phyloP scores from a whole-genome alignment of 1,284 basidiomycete genomes.

The Tilletia walkeri region DNA sequence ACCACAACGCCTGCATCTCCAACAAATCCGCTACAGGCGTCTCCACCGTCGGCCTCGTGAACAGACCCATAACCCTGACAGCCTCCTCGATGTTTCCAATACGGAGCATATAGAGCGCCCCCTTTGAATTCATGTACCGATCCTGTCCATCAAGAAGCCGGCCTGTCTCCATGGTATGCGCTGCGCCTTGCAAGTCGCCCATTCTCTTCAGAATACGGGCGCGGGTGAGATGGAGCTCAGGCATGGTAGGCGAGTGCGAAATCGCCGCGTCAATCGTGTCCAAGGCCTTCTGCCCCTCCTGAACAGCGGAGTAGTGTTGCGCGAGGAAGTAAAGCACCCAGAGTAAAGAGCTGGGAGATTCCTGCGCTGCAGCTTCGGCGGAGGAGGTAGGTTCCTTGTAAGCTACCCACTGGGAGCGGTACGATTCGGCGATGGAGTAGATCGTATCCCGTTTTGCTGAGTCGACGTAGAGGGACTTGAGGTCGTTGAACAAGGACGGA shows the following conservation, averaged over 20 bases:
- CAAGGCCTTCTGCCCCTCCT: conserved; percentile 62
- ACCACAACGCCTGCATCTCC: conserved; percentile 93
- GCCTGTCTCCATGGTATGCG: conserved; percentile 76
- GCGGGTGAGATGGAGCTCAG: conserved; percentile 81
- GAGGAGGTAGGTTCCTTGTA: background rate
- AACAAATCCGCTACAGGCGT: conserved; percentile 78
- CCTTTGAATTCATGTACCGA: conserved; percentile 90
- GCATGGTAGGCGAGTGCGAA: conserved; percentile 85
- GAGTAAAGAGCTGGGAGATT: conserved; percentile 80
- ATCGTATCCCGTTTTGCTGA: conserved; percentile 67
- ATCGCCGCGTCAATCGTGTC: conserved; percentile 68
- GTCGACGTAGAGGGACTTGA: conserved; percentile 80
- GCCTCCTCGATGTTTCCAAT: conserved; percentile 66
- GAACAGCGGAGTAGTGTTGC: conserved; percentile 73
- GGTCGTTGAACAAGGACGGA: conserved; percentile 88
- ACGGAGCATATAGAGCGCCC: conserved; percentile 84
- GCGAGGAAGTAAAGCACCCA: conserved; percentile 96
- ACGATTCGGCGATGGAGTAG: conserved; percentile 65
- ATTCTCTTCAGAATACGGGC: conserved; percentile 82
- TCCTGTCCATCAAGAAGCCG: conserved; percentile 88
- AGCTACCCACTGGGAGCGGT: conserved; percentile 37
- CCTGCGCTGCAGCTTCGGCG: conserved; percentile 38
- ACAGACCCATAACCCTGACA: conserved; percentile 40
- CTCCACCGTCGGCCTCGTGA: conserved; percentile 60
- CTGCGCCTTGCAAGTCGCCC: conserved; percentile 76